Conservation (phyloP, 1,284 basidiomycete genomes). For the Papiliotrema fonsecae region DNA sequence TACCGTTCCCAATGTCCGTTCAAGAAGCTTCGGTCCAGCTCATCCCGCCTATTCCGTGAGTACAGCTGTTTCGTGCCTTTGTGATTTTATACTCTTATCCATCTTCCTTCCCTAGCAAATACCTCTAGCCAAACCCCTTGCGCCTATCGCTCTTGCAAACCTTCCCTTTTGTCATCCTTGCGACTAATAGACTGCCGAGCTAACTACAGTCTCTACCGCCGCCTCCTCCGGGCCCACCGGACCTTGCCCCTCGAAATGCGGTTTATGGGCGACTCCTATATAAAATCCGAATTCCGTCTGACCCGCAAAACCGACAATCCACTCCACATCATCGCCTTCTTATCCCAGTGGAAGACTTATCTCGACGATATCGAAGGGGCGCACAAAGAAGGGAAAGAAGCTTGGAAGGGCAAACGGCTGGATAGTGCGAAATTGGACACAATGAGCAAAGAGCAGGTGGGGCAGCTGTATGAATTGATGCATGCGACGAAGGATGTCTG, state of each 20-base stretch:
- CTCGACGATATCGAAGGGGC: slow-evolving; percentile 59
- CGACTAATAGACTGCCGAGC: too few species aligned
- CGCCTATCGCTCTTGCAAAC: too few species aligned
- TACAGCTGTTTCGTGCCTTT: too few species aligned
- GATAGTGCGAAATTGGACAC: slow-evolving; percentile 74
- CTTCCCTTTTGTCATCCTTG: too few species aligned
- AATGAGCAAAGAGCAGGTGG: slow-evolving; percentile 83
- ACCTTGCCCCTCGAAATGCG: slow-evolving; percentile 73
- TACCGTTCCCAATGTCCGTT: slow-evolving; percentile 60
- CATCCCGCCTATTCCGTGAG: slow-evolving; percentile 75
- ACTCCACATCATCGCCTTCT: slow-evolving; percentile 82
- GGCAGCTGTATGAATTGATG: slow-evolving; percentile 88
- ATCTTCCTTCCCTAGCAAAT: too few species aligned
- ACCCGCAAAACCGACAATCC: slow-evolving; percentile 77
- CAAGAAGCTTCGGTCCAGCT: slow-evolving; percentile 60
- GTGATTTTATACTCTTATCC: too few species aligned
- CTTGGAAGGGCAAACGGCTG: slow-evolving; percentile 64
- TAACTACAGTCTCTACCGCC: slow-evolving; percentile 64
- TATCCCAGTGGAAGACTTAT: slow-evolving; percentile 89
- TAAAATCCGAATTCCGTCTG: slow-evolving; percentile 82
- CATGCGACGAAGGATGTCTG: slow-evolving; percentile 78
- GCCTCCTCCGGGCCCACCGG: slow-evolving; percentile 73
- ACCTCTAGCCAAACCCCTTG: too few species aligned
- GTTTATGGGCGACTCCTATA: slow-evolving; percentile 77
- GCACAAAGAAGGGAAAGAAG: slow-evolving; percentile 18